Conservation (phyloP, 1,284 basidiomycete species). For the Puccinia triticina region DNA sequence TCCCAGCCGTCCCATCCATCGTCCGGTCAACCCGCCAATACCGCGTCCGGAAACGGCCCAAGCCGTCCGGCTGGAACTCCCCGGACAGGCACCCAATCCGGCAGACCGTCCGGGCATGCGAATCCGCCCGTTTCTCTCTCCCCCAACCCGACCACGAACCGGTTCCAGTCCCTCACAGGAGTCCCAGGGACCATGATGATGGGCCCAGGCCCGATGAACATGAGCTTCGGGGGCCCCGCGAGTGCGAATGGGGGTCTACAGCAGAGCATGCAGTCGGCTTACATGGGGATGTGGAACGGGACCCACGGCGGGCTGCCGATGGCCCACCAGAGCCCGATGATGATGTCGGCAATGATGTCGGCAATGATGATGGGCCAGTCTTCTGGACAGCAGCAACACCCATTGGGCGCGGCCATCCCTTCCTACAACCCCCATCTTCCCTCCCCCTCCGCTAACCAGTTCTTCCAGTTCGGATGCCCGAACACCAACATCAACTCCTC, state of each 20-base stretch:
- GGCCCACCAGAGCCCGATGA: constrained; percentile 4
- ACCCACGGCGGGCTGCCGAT: neutral
- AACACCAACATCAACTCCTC: neutral
- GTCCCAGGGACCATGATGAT: neutral
- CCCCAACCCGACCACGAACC: neutral
- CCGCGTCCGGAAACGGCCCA: neutral
- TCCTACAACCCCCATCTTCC: constrained; percentile 29
- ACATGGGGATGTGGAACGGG: neutral
- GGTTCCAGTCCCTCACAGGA: neutral
- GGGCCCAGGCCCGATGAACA: neutral
- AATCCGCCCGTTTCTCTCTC: neutral
- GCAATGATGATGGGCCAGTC: constrained; percentile 20
- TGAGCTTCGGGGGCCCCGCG: neutral
- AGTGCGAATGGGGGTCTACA: neutral
- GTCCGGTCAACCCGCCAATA: neutral
- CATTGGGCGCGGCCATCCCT: neutral
- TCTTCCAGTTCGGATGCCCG: neutral
- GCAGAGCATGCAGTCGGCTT: neutral
- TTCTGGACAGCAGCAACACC: too few relatives aligned
- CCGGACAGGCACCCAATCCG: neutral
- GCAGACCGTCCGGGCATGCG: neutral
- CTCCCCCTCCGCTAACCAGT: neutral
- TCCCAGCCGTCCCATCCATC: neutral
- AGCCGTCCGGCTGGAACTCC: neutral
- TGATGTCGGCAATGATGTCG: too few relatives aligned